Conservation (phyloP, 2,329 filamentous ascomycete species). For the Fusarium sublunatum region DNA sequence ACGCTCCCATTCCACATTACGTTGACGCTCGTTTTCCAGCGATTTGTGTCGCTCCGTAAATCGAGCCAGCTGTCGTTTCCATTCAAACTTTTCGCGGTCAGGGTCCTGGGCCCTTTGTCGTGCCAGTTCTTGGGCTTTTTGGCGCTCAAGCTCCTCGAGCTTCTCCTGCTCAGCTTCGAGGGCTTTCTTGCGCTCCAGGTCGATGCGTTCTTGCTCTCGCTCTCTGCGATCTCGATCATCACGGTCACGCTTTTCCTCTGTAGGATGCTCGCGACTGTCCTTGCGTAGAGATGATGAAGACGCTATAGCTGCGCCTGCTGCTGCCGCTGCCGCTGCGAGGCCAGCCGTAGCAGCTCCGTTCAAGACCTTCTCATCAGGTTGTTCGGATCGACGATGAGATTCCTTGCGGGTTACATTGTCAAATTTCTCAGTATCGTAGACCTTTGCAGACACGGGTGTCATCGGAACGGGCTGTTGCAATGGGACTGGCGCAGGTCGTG, state of each 20-base stretch:
- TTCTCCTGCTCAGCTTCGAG: slow-evolving; percentile 33
- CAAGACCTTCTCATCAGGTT: slow-evolving; percentile 55
- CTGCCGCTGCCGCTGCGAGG: slow-evolving; percentile 61
- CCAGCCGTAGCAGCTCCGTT: slow-evolving; percentile 60
- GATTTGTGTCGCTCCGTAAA: slow-evolving; percentile 31
- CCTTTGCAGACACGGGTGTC: slow-evolving; percentile 74
- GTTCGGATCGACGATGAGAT: slow-evolving; percentile 49
- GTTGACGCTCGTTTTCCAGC: slow-evolving; percentile 32
- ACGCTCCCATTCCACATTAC: slow-evolving; percentile 35
- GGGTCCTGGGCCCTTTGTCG: slow-evolving; percentile 18
- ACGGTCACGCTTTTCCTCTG: slow-evolving; percentile 36
- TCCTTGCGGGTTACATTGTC: slow-evolving; percentile 53
- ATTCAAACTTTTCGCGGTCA: slow-evolving; percentile 7
- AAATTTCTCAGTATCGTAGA: slow-evolving; percentile 68
- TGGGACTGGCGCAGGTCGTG: slow-evolving; percentile 70
- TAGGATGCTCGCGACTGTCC: slow-evolving; percentile 30
- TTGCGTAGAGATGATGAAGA: slow-evolving; percentile 43
- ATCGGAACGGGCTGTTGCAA: slow-evolving; percentile 90
- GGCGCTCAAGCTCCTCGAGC: slow-evolving; percentile 39
- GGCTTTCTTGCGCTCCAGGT: slow-evolving; percentile 37
- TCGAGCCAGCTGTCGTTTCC: slow-evolving; percentile 19
- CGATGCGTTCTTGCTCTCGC: slow-evolving; percentile 35
- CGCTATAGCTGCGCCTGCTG: slow-evolving; percentile 55
- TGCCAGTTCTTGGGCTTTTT: slow-evolving; percentile 27
- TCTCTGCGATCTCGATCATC: slow-evolving; percentile 27